Base-by-base conservation (phyloP, 129 eudicot species). In the Dittrichia graveolens region DNA sequence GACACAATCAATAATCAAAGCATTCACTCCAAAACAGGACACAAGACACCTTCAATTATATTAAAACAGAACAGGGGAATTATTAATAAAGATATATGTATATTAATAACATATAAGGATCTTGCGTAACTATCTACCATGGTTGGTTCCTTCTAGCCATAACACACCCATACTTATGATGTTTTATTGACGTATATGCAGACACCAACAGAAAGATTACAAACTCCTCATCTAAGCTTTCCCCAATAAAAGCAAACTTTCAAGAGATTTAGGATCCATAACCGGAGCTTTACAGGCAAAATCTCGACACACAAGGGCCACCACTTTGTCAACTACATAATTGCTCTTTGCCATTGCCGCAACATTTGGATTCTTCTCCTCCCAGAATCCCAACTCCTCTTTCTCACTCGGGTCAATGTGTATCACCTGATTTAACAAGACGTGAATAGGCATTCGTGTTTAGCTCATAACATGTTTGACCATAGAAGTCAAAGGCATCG, bases 201-300 rank as follows among this genome's bases (percentile, higher is more conserved):
- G 11, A 24, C 3, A 19, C 31, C 65, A 40, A 57, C 56, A 9
- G 31, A 46, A 65, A 19, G 31, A 54, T 58, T n/a, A 59, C 48
- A 3, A 39, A 39, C 47, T 46, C n/a, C 1, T 2, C 13, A 40
- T 44, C 65, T 77, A 77, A 62, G 47, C 73, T 78, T 79, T 54
- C 47, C 81, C 65, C 6, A 63, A 50, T 35, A 45, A 65, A 43
- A 90, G 89, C 76, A 87, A 80, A 71, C 84, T 83, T 73, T 75
- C 82, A 50, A 92, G 96, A 41, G 91, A 69, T 6, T 3, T 71
- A 0, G 92, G 86, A 40, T 83, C 89, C 10, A 37, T 54, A 11
- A 92, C 87, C 0, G 95, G 88, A 47, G 98, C 84, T 72, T 87
- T 89, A 74, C 98, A 92, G 0, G 90, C 83, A 82, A 92, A 92